A percentile compares a stretch with the other conserved stretches of the same genome.
Evolutionary conservation across 1,284 basidiomycete genomes (phyloP).

Genomic region (Amylostereum areolatum): DNA sequence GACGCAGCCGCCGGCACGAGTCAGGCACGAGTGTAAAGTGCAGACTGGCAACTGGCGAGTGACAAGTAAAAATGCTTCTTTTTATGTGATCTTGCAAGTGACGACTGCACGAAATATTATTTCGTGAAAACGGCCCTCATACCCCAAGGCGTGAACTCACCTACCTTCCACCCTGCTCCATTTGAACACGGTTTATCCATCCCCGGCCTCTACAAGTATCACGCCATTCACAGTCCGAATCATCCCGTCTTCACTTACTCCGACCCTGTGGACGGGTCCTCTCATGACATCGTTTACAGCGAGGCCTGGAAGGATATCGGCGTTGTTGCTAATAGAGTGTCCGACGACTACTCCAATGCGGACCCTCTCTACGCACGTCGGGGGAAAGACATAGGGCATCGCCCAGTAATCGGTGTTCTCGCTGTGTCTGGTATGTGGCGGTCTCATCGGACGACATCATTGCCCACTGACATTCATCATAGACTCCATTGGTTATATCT

Average conservation of each 20-base stretch:
- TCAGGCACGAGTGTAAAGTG: no score
- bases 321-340: not conserved
- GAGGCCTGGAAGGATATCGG: not conserved
- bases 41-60: no score
- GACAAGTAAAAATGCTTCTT: no score
- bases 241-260: constrained; percentile 18
- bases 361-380: no score
- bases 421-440: not conserved
- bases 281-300: not conserved
- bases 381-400: not conserved
- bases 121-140: no score
- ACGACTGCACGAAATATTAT: no score
- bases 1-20: no score
- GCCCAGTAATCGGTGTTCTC: not conserved
- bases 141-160: no score
- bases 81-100: no score
- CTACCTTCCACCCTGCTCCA: constrained; percentile 7
- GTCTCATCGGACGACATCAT: constrained; percentile 1
- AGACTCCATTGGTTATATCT: not conserved
- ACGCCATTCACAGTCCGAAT: constrained; percentile 13
- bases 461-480: not conserved
- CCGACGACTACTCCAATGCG: not conserved
- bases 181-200: constrained; percentile 10
- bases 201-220: constrained; percentile 16
- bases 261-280: constrained; percentile 7